These are phyloP conservation scores for Nepenthes mirabilis DNA, from an alignment of 148 eudicot genomes.

Conservation along the genomic window DNA sequence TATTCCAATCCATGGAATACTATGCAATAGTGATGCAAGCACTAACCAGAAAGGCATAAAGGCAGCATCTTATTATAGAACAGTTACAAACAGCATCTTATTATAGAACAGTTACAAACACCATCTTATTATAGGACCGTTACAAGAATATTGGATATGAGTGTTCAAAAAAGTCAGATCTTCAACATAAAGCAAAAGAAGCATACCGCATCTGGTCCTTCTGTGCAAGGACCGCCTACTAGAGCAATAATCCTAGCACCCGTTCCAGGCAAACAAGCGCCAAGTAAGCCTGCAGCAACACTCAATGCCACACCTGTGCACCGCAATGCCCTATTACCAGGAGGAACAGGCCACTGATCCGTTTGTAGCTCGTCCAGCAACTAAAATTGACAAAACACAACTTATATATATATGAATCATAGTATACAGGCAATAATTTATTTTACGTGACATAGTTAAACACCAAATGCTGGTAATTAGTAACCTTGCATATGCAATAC, in stretches of 20 bases:
- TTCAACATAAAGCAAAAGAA: constrained; percentile 5
- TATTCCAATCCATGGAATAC: too few species aligned
- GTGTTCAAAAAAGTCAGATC: background rate
- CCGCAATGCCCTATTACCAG: constrained; percentile 71
- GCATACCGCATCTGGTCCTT: constrained; percentile 89
- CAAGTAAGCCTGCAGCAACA: constrained; percentile 75
- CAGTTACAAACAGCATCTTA: too few species aligned
- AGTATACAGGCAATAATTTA: too few species aligned
- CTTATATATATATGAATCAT: too few species aligned
- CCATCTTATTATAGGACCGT: too few species aligned
- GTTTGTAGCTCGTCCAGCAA: constrained; percentile 76
- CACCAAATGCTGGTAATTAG: too few species aligned
- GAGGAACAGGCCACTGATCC: constrained; percentile 86
- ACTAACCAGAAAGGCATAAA: too few species aligned
- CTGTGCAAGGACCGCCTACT: constrained; percentile 98
- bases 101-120: too few species aligned
- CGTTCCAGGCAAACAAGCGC: constrained; percentile 75
- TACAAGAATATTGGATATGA: too few species aligned
- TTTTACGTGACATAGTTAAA: too few species aligned
- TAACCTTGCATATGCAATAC: background rate
- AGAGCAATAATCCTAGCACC: constrained; percentile 80
- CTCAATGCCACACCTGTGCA: constrained; percentile 93
- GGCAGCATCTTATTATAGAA: too few species aligned
- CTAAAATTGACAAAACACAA: constrained; percentile 21
- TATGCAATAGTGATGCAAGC: too few species aligned